Conservation (phyloP, 768 basidiomycete genomes). For the Tulasnella sp. region DNA sequence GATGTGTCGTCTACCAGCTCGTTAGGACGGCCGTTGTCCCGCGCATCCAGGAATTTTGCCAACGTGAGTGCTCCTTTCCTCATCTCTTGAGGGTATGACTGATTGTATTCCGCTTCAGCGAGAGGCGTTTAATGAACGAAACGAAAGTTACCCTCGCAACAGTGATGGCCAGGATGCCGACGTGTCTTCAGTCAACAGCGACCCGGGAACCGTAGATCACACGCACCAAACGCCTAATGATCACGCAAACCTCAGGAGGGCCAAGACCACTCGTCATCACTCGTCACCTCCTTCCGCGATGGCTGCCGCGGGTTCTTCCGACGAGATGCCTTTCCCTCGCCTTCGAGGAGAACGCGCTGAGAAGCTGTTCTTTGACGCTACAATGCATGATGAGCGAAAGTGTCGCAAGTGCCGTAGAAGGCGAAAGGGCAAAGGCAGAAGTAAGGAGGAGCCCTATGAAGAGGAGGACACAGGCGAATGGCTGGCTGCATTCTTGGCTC, state of each 20-base stretch:
- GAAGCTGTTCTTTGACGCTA: constrained; percentile 67
- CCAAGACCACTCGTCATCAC: constrained; percentile 10
- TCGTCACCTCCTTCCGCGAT: constrained; percentile 16
- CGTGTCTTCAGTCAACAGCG: constrained; percentile 7
- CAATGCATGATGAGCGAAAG: constrained; percentile 59
- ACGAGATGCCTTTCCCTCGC: constrained; percentile 58
- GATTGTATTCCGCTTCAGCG: neutral
- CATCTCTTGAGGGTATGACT: neutral
- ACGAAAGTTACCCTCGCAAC: too few relatives aligned
- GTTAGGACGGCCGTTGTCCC: neutral
- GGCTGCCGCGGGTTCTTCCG: constrained; percentile 23
- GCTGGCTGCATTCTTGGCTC: constrained; percentile 9
- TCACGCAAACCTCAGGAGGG: neutral
- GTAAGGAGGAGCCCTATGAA: neutral
- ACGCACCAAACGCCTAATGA: neutral
- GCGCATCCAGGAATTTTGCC: constrained; percentile 4
- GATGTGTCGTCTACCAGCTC: constrained; percentile 1
- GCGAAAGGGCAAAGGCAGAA: constrained; percentile 12
- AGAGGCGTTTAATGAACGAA: neutral
- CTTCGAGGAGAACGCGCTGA: constrained; percentile 73
- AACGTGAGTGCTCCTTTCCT: neutral
- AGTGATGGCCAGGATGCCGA: neutral
- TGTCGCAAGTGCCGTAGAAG: constrained; percentile 55
- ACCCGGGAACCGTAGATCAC: constrained; percentile 15
- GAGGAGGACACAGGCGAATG: neutral